Percentiles rank a stretch among this genome's conserved stretches.
These are phyloP conservation scores for Physcomitrellopsis africana DNA, from an alignment of 225 moss, liverwort and hornwort genomes.

Conservation along the genomic window DNA sequence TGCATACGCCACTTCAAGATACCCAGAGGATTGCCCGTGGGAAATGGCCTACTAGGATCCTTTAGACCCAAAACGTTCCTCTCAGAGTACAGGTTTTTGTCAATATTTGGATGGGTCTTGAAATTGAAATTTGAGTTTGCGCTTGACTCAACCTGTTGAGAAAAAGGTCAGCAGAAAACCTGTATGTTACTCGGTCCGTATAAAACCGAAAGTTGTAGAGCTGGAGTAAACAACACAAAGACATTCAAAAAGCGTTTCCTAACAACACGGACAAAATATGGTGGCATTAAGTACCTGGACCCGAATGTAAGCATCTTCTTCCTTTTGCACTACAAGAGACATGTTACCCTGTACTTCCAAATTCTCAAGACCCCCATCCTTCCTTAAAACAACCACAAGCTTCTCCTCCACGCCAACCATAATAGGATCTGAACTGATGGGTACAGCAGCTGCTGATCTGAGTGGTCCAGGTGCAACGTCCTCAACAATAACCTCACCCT, in stretches of 20 bases:
- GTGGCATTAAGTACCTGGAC: conserved; percentile 61
- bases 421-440: conserved; percentile 73
- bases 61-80: conserved; percentile 74
- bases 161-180: not conserved
- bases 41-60: conserved; percentile 84
- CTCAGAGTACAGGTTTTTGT: conserved; percentile 78
- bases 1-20: conserved; percentile 92
- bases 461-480: conserved; percentile 75
- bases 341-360: conserved; percentile 92
- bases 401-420: conserved; percentile 85
- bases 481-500: conserved; percentile 95
- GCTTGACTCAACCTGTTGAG: conserved; percentile 72
- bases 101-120: conserved; percentile 83
- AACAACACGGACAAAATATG: no score
- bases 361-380: conserved; percentile 93
- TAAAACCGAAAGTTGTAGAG: no score
- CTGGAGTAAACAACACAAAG: no score
- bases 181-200: not conserved
- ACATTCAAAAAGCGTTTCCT: no score
- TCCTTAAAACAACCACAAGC: conserved; percentile 77
- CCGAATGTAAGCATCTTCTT: conserved; percentile 84
- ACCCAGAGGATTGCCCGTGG: conserved; percentile 77
- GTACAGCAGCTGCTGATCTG: conserved; percentile 58
- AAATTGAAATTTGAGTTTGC: conserved; percentile 71
- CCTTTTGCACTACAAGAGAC: conserved; percentile 87